phyloP scores from a whole-genome alignment of 768 basidiomycete species.

The Boletus subparvulus region DNA sequence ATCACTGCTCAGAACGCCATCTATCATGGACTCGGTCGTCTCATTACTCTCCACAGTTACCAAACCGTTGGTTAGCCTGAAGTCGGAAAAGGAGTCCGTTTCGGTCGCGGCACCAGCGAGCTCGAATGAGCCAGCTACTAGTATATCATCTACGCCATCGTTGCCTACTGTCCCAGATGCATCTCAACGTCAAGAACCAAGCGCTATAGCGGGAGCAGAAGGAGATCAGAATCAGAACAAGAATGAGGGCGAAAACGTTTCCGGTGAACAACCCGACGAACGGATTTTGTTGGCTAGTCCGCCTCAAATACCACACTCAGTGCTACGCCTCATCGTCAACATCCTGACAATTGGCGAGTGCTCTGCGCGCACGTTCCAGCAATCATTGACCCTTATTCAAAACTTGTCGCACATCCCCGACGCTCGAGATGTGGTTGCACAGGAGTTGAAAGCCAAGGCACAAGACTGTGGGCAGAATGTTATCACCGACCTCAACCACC shows the following conservation, averaged over 20 bases:
- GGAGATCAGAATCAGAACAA: slow-evolving; percentile 24
- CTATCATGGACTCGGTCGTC: slow-evolving; percentile 92
- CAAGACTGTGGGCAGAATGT: slow-evolving; percentile 84
- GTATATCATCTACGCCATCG: slow-evolving; percentile 2
- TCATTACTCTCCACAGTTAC: slow-evolving; percentile 86
- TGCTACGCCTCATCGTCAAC: slow-evolving; percentile 92
- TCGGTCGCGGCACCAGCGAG: slow-evolving; percentile 20
- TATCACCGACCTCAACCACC: slow-evolving; percentile 72
- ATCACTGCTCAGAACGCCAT: slow-evolving; percentile 79
- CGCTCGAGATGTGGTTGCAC: slow-evolving; percentile 83
- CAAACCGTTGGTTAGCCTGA: slow-evolving; percentile 70
- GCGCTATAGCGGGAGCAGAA: slow-evolving; percentile 10
- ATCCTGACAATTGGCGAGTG: slow-evolving; percentile 98
- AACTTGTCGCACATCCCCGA: slow-evolving; percentile 87
- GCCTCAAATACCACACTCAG: slow-evolving; percentile 81
- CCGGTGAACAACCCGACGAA: slow-evolving; percentile 32
- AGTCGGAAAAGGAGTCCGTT: slow-evolving; percentile 42
- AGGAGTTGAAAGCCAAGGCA: slow-evolving; percentile 82
- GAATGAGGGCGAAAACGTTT: slow-evolving; percentile 20
- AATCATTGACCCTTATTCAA: slow-evolving; percentile 88
- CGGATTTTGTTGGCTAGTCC: slow-evolving; percentile 63
- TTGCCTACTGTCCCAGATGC: slow-evolving; percentile 9
- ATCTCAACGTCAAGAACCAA: slow-evolving; percentile 14
- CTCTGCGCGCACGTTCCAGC: slow-evolving; percentile 93
- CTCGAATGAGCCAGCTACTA: slow-evolving; percentile 14